Evolutionary conservation across 1,139 yeast species (phyloP).

Genomic region (Candida tetrigidarum): DNA sequence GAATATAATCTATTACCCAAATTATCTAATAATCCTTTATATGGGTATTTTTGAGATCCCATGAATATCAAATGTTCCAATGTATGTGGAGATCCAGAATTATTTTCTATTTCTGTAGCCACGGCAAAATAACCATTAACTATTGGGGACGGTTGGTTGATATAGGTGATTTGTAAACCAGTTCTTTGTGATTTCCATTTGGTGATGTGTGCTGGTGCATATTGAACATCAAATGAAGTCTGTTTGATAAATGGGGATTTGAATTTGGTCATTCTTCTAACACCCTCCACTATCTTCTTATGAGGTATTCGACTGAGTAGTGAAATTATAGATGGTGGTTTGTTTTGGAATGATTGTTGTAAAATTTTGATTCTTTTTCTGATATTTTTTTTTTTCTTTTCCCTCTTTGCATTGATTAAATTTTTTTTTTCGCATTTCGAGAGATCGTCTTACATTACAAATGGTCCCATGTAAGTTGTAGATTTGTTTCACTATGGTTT

Average conservation of each 20-base stretch:
- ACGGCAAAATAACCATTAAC: conserved; percentile 95
- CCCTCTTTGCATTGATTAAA: not conserved
- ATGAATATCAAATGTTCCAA: conserved; percentile 91
- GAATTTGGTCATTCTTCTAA: conserved; percentile 14
- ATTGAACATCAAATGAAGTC: conserved; percentile 58
- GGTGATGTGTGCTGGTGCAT: conserved; percentile 64
- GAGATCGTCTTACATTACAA: too few species aligned
- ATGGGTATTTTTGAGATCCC: conserved; percentile 92
- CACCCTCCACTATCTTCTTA: conserved; percentile 1
- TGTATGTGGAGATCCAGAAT: conserved; percentile 95
- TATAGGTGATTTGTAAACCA: conserved; percentile 78
- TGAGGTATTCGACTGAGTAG: conserved; percentile 1
- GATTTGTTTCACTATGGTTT: too few species aligned
- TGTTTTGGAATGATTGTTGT: not conserved
- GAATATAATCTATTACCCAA: conserved; percentile 87
- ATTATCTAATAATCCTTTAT: conserved; percentile 87
- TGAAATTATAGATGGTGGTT: conserved; percentile 6
- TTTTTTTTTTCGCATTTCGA: too few species aligned
- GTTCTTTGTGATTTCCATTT: conserved; percentile 79
- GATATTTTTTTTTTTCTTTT: too few species aligned
- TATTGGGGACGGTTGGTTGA: conserved; percentile 83
- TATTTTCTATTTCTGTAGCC: conserved; percentile 87
- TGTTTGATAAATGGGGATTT: conserved; percentile 40
- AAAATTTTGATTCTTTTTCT: too few species aligned
- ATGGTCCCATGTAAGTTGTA: too few species aligned